Evolutionary conservation across 2,329 filamentous ascomycete genomes (phyloP), one percentile per base, ranked within the genome.

Genomic region (Dactylellina leptospora): DNA sequence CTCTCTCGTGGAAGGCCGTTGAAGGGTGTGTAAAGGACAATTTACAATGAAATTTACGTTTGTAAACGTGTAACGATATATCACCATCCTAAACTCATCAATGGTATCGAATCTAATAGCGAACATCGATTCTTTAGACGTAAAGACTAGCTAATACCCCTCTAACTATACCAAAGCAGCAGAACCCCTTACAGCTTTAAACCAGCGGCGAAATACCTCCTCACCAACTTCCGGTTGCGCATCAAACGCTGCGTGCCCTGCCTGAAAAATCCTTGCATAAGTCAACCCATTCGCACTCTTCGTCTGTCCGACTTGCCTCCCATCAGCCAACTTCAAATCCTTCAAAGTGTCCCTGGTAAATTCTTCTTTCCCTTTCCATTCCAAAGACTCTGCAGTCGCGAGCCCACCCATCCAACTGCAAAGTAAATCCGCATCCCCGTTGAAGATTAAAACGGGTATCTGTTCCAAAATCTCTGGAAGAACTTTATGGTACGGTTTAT

Each of bases 361-460:
- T 62, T 83, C 85, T 82, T 90, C 87, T 83, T 96, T 87, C 78
- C 92, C 93, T 56, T 88, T 83, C 93, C 93, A 99, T 82, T 97
- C 91, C 44, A 99, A 91, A 68, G 87, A 89, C 79, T 96, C 89
- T 64, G 91, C 88, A 95, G 95, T 97, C 71, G 91, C 93, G 81
- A 91, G 88, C 87, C 97, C 97, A 76, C 95, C 95, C 75, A 97
- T 90, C 93, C 93, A 97, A 87, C 97, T 97, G 89, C 92, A 87
- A 81, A 95, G 95, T 82, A 88, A 93, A 81, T 93, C 90, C 60
- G 90, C 90, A 78, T 93, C 90, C 78, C 91, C 91, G 72, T 90
- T 95, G 78, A 97, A 99, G 84, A 97, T 88, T 73, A 97, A 86
- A 64, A 97, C 91, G 27, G 93, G 93, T 72, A 99, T 95, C 85